A percentile compares a stretch with the other conserved stretches of the same genome.
phyloP scores from a whole-genome alignment of 192 early-diverging fungal species.

The Entrophospora sp. region DNA sequence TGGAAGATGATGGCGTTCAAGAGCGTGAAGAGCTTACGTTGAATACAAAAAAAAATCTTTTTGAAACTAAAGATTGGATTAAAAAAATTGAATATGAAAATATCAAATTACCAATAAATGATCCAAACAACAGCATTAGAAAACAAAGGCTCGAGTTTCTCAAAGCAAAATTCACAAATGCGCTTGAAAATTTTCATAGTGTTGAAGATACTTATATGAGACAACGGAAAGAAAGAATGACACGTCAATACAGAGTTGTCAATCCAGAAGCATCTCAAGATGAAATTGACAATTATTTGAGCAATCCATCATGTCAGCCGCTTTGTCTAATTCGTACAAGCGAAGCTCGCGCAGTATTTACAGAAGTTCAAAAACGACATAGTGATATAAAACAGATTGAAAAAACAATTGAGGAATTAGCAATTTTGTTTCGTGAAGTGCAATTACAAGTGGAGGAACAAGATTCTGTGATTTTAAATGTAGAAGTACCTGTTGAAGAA shows the following conservation, averaged over 20 bases:
- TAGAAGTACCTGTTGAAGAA: conserved; percentile 57
- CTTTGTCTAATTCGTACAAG: conserved; percentile 43
- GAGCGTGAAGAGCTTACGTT: neutral
- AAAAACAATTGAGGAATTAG: conserved; percentile 74
- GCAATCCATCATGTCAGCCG: conserved; percentile 25
- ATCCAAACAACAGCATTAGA: neutral
- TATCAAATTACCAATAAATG: neutral
- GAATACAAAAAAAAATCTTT: neutral
- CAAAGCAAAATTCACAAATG: conserved; percentile 51
- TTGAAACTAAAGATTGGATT: conserved; percentile 13
- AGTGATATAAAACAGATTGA: conserved; percentile 81
- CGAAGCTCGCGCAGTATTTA: conserved; percentile 63
- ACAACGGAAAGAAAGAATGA: conserved; percentile 73
- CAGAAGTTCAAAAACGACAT: conserved; percentile 77
- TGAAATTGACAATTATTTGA: conserved; percentile 67
- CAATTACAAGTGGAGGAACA: conserved; percentile 70
- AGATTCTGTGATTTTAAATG: conserved; percentile 60
- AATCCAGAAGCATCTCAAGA: conserved; percentile 69
- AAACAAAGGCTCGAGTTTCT: conserved; percentile 21
- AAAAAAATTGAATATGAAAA: conserved; percentile 19
- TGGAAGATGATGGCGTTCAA: neutral
- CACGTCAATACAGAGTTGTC: conserved; percentile 74
- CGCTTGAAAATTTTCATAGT: conserved; percentile 66
- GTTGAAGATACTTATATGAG: conserved; percentile 70
- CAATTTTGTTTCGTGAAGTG: conserved; percentile 83